These are phyloP conservation scores for Cyclaneusma minus DNA, from an alignment of 2,329 filamentous ascomycete species.

Conservation along the genomic window DNA sequence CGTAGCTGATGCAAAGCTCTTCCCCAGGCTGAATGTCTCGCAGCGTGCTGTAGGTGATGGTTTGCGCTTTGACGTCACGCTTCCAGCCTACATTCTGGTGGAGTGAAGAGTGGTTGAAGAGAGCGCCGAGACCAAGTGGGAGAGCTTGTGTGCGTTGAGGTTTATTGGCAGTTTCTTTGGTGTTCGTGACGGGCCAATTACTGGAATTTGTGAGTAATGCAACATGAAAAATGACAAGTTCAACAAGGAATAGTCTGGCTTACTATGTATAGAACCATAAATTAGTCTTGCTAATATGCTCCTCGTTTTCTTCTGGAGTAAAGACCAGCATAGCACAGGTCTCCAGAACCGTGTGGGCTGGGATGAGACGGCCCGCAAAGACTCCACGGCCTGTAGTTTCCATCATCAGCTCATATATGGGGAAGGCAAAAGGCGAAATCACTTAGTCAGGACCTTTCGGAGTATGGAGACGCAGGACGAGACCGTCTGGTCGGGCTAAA, in stretches of 20 bases:
- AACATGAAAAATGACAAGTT: constrained; percentile 1
- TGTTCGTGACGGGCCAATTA: constrained; percentile 12
- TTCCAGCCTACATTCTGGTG: constrained; percentile 40
- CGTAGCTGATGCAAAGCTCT: constrained; percentile 32
- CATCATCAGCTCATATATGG: constrained; percentile 1
- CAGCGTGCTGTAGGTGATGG: constrained; percentile 32
- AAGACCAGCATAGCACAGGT: constrained; percentile 35
- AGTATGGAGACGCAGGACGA: constrained; percentile 29
- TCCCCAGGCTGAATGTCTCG: constrained; percentile 33
- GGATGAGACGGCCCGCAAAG: constrained; percentile 29
- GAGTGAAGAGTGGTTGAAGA: constrained; percentile 39
- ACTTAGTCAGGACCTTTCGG: constrained; percentile 28
- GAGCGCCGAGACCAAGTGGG: constrained; percentile 36
- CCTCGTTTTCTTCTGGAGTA: constrained; percentile 27
- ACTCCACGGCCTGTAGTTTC: constrained; percentile 30
- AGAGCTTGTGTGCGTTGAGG: constrained; percentile 29
- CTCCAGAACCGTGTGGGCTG: constrained; percentile 31
- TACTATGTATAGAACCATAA: constrained; percentile 42
- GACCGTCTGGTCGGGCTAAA: constrained; percentile 23
- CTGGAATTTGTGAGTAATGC: constrained; percentile 4
- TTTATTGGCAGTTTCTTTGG: constrained; percentile 9
- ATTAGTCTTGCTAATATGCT: constrained; percentile 31
- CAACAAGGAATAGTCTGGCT: constrained; percentile 6
- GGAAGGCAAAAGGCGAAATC: constrained; percentile 1
- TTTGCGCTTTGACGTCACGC: constrained; percentile 25